Base-by-base conservation (phyloP, 495 filamentous ascomycete genomes). In the Poronia punctata region DNA sequence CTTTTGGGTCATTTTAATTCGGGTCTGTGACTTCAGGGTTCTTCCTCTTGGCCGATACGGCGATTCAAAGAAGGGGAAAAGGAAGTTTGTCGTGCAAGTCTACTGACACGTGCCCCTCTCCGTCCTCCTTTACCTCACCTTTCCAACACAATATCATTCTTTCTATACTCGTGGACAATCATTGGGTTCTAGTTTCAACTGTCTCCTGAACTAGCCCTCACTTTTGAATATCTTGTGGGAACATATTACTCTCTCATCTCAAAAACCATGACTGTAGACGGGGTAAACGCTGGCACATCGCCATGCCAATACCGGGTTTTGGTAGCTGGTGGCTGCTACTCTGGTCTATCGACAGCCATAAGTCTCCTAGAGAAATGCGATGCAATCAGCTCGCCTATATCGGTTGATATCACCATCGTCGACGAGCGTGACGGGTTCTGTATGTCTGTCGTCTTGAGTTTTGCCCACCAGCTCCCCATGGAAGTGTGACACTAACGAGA, bases 391-490 rank as follows among this genome's bases (percentile, higher is more conserved):
- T 25, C 34, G 37, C 59, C 59, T 11, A 66, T 78, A 23, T 64
- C 71, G 1, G 48, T 84, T 14, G 64, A 82, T 25, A 76, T 84
- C 32, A 84, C 79, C 7, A 65, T 86, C 7, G 72, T 84, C 4
- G 81, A 86, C 49, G 77, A 83, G 43, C 64, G 78, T 16, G 82
- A 86, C 67, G 82, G 82, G 18, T 83, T 72, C 56, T 84, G 80
- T 84, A 50, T 59, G 61, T 48, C 19, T 28, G n/a, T 36, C 21
- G 18, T 16, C 7, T 28, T 6, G 14, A 0, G 26, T 24, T 32
- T 11, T 10, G 21, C 14, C 11, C 19, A 18, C 28, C 30, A 36
- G 12, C 19, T 30, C 22, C 19, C 20, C 21, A 43, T 36, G 30
- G 26, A 40, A 26, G 38, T 35, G 15, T 19, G 66, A n/a, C n/a